Evolutionary conservation across 495 filamentous ascomycete genomes (phyloP).

Genomic region (Aspergillus leporis): DNA sequence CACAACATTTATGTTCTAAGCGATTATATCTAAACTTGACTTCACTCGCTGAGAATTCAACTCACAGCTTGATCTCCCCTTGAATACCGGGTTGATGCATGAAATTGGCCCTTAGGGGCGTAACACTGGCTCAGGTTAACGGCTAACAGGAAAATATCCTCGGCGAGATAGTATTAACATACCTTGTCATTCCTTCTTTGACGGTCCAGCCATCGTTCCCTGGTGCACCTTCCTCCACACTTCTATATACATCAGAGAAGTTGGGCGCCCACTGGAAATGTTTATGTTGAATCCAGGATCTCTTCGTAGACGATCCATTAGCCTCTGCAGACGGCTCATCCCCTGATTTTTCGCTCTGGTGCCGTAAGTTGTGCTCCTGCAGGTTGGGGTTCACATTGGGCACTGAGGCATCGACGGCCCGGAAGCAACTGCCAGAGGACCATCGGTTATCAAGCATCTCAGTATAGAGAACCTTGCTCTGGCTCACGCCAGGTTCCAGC

Average conservation of each 20-base stretch:
- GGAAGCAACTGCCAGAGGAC: conserved; percentile 78
- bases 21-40: conserved; percentile 19
- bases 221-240: conserved; percentile 73
- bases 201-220: conserved; percentile 97
- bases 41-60: conserved; percentile 44
- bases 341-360: conserved; percentile 52
- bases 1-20: conserved; percentile 32
- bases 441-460: conserved; percentile 86
- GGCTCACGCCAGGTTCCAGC: conserved; percentile 65
- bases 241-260: conserved; percentile 81
- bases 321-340: conserved; percentile 20
- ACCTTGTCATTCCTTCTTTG: conserved; percentile 87
- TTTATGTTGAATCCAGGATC: conserved; percentile 61
- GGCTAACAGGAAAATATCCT: not conserved
- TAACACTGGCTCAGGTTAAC: conserved; percentile 61
- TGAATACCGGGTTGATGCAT: conserved; percentile 70
- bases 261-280: conserved; percentile 94
- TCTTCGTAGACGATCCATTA: conserved; percentile 20
- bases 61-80: conserved; percentile 89
- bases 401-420: conserved; percentile 59
- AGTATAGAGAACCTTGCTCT: conserved; percentile 73
- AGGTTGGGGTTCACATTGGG: conserved; percentile 36
- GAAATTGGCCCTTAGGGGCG: conserved; percentile 89
- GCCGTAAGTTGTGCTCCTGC: conserved; percentile 66
- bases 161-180: conserved; percentile 26